Evolutionary conservation across 1,139 yeast genomes (phyloP), one percentile per base, ranked within the genome.

Genomic region (Sugiyamaella pinicola): DNA sequence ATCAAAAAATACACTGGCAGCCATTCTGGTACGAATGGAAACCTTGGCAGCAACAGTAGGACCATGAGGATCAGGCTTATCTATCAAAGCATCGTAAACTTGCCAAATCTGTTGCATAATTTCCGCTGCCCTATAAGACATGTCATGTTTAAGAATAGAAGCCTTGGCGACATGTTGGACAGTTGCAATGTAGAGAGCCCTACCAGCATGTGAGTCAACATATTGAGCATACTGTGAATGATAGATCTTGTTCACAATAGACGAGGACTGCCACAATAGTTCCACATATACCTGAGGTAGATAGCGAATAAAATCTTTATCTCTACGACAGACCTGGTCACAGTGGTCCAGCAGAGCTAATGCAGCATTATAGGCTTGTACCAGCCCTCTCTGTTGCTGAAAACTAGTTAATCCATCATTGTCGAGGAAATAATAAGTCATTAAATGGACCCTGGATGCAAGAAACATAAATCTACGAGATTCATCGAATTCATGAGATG

Each of bases 101-200:
- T 86, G 89, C 99, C 99, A 93, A 77, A 89, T 84, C 64, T 90
- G 90, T 62, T 87, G 81, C 93, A 93, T 88, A 55, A 93, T 89
- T 17, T 96, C 97, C 52, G 96, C 85, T 0, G 96, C 87, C 59
- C 98, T 79, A 69, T 87, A 88, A 1, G 97, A 90, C 77, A 93
- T 84, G 66, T 93, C 99, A 68, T 91, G 95, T 64, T 88, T 88
- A 61, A 89, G 74, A 40, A 91, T 85, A 0, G 96, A 88, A 0
- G 96, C 96, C 56, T 82, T 81, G 49, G 84, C 81, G 1, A 93
- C 83, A 46, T 87, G 72, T 21, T 80, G 77, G 12, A 88, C 83
- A 1, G 96, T 95, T 19, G 76, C 75, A 58, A 81, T 81, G 64
- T 87, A 93, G 33, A 85, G 77, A 53, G 79, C 81, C 64, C 82